Percentiles rank a stretch among this genome's conserved stretches.
phyloP scores from a whole-genome alignment of 805 yeast genomes.

The Candida mattraensis region DNA sequence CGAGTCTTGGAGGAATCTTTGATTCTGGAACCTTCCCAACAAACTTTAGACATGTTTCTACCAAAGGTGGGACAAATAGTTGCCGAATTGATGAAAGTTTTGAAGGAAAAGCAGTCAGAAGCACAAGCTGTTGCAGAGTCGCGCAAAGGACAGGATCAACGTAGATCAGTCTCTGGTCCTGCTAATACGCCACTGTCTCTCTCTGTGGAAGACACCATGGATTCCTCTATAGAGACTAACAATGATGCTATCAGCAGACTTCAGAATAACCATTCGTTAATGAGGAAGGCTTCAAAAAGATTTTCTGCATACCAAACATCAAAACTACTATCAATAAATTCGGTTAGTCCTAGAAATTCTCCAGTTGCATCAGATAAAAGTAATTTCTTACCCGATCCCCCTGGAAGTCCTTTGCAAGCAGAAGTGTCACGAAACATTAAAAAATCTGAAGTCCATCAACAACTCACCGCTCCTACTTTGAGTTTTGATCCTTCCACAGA shows the following conservation, averaged over 20 bases:
- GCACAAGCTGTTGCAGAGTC: constrained; percentile 19
- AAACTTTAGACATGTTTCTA: constrained; percentile 71
- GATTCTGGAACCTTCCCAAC: constrained; percentile 81
- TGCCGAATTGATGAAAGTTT: constrained; percentile 71
- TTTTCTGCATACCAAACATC: constrained; percentile 82
- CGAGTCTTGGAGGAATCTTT: constrained; percentile 82
- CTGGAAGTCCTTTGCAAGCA: constrained; percentile 27
- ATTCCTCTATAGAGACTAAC: constrained; percentile 7
- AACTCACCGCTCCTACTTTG: constrained; percentile 16
- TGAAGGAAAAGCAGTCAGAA: constrained; percentile 74
- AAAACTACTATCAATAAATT: constrained; percentile 31
- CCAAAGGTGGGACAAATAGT: constrained; percentile 87
- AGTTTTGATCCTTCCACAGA: constrained; percentile 5
- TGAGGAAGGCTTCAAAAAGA: constrained; percentile 89
- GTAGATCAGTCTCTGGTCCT: constrained; percentile 31
- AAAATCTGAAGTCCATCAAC: constrained; percentile 27
- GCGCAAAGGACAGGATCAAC: constrained; percentile 15
- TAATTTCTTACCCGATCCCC: constrained; percentile 11
- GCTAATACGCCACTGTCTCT: constrained; percentile 11
- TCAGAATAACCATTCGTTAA: constrained; percentile 79
- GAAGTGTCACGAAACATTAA: constrained; percentile 26
- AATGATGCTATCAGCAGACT: constrained; percentile 71
- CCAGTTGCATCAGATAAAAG: constrained; percentile 13
- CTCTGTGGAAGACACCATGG: constrained; percentile 2
- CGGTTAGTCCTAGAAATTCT: constrained; percentile 14